phyloP scores from a whole-genome alignment of 805 yeast species.

The Yarrowia keelungensis region DNA sequence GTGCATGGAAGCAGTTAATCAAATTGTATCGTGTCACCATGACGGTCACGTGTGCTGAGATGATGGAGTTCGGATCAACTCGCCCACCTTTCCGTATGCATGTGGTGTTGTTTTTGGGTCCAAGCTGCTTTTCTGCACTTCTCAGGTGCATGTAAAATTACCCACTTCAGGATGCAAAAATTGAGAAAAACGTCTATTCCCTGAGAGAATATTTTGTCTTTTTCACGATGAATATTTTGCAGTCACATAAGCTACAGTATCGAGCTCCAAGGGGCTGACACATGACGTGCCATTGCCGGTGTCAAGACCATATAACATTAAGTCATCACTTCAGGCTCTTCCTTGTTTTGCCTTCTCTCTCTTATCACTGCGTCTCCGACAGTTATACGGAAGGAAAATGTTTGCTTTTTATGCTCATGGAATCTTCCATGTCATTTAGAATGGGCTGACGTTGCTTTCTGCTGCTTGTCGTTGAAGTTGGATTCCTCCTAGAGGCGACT shows the following conservation, averaged over 20 bases:
- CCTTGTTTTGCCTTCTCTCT: no score
- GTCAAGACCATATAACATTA: not conserved
- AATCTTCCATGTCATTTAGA: constrained; percentile 1
- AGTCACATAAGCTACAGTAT: no score
- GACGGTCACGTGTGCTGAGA: not conserved
- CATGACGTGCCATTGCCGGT: constrained; percentile 9
- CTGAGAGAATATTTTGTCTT: no score
- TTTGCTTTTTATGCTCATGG: constrained; percentile 10
- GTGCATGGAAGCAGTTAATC: not conserved
- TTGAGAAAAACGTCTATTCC: no score
- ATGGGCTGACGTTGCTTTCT: not conserved
- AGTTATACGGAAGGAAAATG: not conserved
- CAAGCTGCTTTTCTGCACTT: not conserved
- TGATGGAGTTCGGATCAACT: not conserved
- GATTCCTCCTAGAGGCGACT: not conserved
- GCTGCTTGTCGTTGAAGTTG: not conserved
- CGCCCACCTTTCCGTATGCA: not conserved
- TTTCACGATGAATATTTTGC: no score
- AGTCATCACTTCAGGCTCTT: not conserved
- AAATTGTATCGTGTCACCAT: not conserved
- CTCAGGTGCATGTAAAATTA: not conserved
- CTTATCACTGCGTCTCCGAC: not conserved
- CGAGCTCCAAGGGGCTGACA: not conserved
- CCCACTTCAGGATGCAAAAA: not conserved
- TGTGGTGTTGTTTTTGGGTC: not conserved